phyloP scores from a whole-genome alignment of 2,329 filamentous ascomycete genomes.

The Tolypocladium ovalisporum region DNA sequence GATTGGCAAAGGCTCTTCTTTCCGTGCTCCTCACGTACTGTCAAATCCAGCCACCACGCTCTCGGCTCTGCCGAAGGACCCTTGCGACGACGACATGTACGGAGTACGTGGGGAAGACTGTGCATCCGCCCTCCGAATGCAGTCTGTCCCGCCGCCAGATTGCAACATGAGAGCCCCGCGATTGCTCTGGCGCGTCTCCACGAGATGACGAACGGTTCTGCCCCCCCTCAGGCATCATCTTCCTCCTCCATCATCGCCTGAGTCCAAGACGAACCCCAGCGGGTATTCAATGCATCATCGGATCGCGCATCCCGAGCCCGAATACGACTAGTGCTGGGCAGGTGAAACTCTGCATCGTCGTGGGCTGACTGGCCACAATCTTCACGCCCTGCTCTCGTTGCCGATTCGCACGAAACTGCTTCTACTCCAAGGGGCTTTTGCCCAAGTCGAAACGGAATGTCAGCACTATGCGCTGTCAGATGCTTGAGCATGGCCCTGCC shows the following conservation, averaged over 20 bases:
- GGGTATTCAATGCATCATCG: background rate
- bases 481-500: background rate
- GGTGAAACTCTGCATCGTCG: background rate
- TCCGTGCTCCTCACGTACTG: no score
- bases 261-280: background rate
- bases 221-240: background rate
- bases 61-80: background rate
- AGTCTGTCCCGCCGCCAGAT: background rate
- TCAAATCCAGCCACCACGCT: no score
- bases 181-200: background rate
- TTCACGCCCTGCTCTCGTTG: background rate
- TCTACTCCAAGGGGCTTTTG: background rate
- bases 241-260: background rate
- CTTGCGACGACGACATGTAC: background rate
- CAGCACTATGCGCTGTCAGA: background rate
- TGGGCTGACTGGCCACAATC: background rate
- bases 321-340: background rate
- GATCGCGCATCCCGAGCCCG: background rate
- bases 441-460: background rate
- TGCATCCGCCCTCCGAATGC: background rate
- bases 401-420: background rate
- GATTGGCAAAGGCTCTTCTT: no score
- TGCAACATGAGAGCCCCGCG: background rate
- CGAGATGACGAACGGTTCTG: background rate
- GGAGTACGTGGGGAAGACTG: background rate